Evolutionary conservation across 1,284 basidiomycete genomes (phyloP), one percentile per base, ranked within the genome.

Genomic region (Lentinula novae-zelandiae): DNA sequence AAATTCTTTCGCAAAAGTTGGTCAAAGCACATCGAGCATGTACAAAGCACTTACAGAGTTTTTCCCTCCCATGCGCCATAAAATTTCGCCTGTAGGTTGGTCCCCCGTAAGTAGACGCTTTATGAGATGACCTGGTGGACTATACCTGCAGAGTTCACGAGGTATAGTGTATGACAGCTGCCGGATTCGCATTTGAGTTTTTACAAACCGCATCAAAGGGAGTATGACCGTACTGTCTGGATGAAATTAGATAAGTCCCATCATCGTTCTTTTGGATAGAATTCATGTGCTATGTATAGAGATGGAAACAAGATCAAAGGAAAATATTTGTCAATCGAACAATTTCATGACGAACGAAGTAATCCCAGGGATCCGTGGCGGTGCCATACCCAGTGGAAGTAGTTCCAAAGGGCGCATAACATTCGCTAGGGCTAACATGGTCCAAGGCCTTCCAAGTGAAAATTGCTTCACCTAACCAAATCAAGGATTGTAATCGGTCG

Each of bases 41-140:
- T 46, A 9, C 5, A 20, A 22, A 5, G 2, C 5, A 46, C 44
- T 46, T 8, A 46, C 44, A 12, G 61, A 63, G n/a, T 39, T 53
- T 36, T 64, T 67, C 1, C 66, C 66, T 39, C 66, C 66, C 31
- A 67, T 63, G 13, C 64, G 64, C 66, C 66, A 67, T 3, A 65
- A 8, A 48, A 67, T 62, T 7, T 62, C 53, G n/a, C 66, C 66
- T 27, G 27, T 27, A 27, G 4, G 4, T 3, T 27, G 3, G 27
- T 27, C 27, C 4, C 27, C 27, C 27, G 27, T 27, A 27, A 27
- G 27, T 27, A 27, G 0, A 27, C 27, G 27, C 27, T 27, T 27
- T 27, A 22, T 27, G 3, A 27, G 27, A 3, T 3, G 3, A 27
- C 27, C 3, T 2, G 3, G 27, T 27, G 27, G 27, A 27, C 27